Evolutionary conservation across 1,284 basidiomycete genomes (phyloP).

Genomic region (Rhizoctonia solani): DNA sequence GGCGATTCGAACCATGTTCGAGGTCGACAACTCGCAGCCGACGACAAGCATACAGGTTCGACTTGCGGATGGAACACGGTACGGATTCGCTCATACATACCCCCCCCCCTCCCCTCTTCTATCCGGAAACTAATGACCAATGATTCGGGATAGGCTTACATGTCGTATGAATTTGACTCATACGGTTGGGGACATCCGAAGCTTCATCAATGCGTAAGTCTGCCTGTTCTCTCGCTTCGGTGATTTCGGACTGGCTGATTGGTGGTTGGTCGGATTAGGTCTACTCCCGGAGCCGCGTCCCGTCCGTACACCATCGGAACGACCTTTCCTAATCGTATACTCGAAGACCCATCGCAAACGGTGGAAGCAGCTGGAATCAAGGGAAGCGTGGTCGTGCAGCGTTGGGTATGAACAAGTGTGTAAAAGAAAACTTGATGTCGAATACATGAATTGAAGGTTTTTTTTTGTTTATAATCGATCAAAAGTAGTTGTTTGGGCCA

Average conservation of each 20-base stretch:
- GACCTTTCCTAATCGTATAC: conserved; percentile 80
- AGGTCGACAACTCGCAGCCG: conserved; percentile 80
- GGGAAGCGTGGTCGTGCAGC: conserved; percentile 86
- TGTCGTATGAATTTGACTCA: conserved; percentile 90
- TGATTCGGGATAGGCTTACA: conserved; percentile 66
- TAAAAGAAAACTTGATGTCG: neutral
- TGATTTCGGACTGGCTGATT: no score
- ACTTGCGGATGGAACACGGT: conserved; percentile 90
- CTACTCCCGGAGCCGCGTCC: conserved; percentile 68
- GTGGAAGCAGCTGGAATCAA: conserved; percentile 74
- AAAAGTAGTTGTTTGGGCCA: no score
- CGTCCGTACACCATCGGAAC: conserved; percentile 74
- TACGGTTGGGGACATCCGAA: conserved; percentile 84
- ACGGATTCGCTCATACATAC: no score
- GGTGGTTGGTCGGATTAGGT: conserved; percentile 55
- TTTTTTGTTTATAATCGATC: neutral
- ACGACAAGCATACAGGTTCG: conserved; percentile 92
- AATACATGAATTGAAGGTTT: neutral
- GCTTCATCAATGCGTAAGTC: conserved; percentile 88
- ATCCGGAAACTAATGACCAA: no score
- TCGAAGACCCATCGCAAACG: conserved; percentile 70
- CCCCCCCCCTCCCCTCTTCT: no score
- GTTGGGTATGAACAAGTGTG: conserved; percentile 58
- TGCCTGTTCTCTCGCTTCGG: neutral
- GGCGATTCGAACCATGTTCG: conserved; percentile 62